A percentile compares a stretch with the other conserved stretches of the same genome.
Evolutionary conservation across 352 stramenopile genomes (phyloP).

Genomic region (Phytophthora pluvialis): DNA sequence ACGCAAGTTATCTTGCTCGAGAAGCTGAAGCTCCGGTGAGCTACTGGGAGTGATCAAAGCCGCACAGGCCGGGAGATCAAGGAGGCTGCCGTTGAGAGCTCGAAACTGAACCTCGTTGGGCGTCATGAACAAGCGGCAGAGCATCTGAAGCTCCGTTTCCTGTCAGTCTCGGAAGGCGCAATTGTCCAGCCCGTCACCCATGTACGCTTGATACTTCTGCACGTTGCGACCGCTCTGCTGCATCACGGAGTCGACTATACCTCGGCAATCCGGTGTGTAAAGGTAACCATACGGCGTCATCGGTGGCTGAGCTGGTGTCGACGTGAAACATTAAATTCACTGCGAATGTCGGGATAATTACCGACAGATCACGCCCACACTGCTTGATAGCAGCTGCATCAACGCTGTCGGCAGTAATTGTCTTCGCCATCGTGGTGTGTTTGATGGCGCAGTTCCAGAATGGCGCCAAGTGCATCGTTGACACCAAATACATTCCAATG

Average conservation of each 20-base stretch:
- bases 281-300: slow-evolving; percentile 46
- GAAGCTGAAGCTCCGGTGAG: background rate
- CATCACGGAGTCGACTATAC: slow-evolving; percentile 29
- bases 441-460: slow-evolving; percentile 52
- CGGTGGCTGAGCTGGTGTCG: slow-evolving; percentile 1
- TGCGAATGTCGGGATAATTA: slow-evolving; percentile 28
- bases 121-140: slow-evolving; percentile 37
- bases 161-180: slow-evolving; percentile 43
- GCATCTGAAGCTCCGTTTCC: slow-evolving; percentile 38
- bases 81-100: slow-evolving; percentile 18
- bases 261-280: slow-evolving; percentile 37
- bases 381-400: slow-evolving; percentile 22
- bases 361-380: slow-evolving; percentile 25
- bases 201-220: slow-evolving; percentile 48
- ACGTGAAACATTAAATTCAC: slow-evolving; percentile 46
- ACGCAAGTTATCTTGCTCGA: slow-evolving; percentile 33
- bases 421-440: slow-evolving; percentile 43
- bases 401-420: slow-evolving; percentile 23
- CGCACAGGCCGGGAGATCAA: slow-evolving; percentile 17
- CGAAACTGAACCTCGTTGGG: slow-evolving; percentile 30
- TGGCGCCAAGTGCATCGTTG: slow-evolving; percentile 36
- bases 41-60: slow-evolving; percentile 10
- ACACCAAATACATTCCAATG: slow-evolving; percentile 37
- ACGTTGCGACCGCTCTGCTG: slow-evolving; percentile 41
- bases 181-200: slow-evolving; percentile 39